Conservation (phyloP, 768 basidiomycete genomes). For the Omphalotus guepiniiformis region DNA sequence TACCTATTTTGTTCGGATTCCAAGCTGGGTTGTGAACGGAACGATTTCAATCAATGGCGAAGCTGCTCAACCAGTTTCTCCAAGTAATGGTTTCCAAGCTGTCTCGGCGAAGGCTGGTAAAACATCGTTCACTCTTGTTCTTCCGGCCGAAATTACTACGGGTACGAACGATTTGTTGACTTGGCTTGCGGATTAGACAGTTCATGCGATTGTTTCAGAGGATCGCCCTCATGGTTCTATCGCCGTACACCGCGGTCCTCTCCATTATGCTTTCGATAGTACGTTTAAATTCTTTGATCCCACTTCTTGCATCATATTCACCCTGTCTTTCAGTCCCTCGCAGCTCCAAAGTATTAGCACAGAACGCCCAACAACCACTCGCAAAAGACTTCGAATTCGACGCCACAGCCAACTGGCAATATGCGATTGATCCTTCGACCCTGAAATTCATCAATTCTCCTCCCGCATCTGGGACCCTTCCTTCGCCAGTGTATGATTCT, state of each 20-base stretch:
- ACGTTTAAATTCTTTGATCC: constrained; percentile 12
- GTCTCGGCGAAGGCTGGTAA: constrained; percentile 36
- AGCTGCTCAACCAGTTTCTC: constrained; percentile 30
- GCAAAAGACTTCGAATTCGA: constrained; percentile 50
- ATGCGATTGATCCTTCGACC: constrained; percentile 48
- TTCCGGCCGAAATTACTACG: constrained; percentile 43
- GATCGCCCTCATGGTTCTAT: constrained; percentile 46
- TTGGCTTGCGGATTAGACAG: background rate
- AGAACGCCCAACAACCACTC: constrained; percentile 38
- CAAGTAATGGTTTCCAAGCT: constrained; percentile 41
- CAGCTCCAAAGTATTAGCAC: constrained; percentile 30
- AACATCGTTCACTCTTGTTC: constrained; percentile 39
- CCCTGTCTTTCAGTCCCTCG: constrained; percentile 21
- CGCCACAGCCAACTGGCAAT: constrained; percentile 45
- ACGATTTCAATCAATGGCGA: constrained; percentile 38
- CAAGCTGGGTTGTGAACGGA: constrained; percentile 44
- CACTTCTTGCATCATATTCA: background rate
- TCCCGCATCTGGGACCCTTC: constrained; percentile 30
- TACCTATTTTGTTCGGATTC: constrained; percentile 46
- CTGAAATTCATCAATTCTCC: constrained; percentile 33
- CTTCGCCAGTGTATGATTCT: constrained; percentile 46
- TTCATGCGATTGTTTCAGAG: constrained; percentile 27
- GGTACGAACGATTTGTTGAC: constrained; percentile 23
- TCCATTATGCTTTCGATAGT: constrained; percentile 56
- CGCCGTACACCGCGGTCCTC: constrained; percentile 49